These are phyloP conservation scores for Cupressus sempervirens DNA, from an alignment of 75 land plant genomes.

Conservation along the genomic window DNA sequence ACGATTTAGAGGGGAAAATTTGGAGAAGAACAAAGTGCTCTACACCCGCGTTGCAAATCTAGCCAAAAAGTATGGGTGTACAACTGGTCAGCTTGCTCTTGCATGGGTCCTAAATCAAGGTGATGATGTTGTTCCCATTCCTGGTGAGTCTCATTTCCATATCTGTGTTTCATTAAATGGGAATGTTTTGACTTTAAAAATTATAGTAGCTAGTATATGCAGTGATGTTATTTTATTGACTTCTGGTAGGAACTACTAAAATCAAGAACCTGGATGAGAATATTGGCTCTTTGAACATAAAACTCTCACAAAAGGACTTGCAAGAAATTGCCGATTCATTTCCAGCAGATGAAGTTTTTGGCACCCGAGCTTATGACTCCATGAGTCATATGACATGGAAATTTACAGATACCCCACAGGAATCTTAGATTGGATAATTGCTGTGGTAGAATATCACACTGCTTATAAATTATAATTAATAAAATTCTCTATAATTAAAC, in stretches of 20 bases:
- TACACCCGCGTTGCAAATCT: constrained; percentile 27
- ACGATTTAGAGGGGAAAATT: constrained; percentile 37
- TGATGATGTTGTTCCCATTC: constrained; percentile 57
- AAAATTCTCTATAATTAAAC: no score
- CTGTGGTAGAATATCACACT: background rate
- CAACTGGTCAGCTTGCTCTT: constrained; percentile 49
- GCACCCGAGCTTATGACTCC: constrained; percentile 18
- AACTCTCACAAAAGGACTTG: constrained; percentile 35
- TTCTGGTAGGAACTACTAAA: constrained; percentile 45
- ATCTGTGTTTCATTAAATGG: background rate
- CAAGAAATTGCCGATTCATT: constrained; percentile 38
- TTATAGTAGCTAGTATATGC: background rate
- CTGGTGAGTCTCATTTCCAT: constrained; percentile 27
- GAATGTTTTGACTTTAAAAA: background rate
- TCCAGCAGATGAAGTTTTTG: constrained; percentile 34
- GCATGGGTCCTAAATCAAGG: constrained; percentile 61
- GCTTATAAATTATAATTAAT: background rate
- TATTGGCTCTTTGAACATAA: constrained; percentile 31
- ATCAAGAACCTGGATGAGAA: constrained; percentile 45
- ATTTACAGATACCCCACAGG: constrained; percentile 27
- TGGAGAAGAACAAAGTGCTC: constrained; percentile 40
- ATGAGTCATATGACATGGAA: constrained; percentile 13
- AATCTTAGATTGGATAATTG: background rate
- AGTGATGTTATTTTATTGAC: background rate
- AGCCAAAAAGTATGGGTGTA: constrained; percentile 33